These are phyloP conservation scores for Aureobasidium sp. DNA, from an alignment of 2,329 filamentous ascomycete species.

Conservation along the genomic window DNA sequence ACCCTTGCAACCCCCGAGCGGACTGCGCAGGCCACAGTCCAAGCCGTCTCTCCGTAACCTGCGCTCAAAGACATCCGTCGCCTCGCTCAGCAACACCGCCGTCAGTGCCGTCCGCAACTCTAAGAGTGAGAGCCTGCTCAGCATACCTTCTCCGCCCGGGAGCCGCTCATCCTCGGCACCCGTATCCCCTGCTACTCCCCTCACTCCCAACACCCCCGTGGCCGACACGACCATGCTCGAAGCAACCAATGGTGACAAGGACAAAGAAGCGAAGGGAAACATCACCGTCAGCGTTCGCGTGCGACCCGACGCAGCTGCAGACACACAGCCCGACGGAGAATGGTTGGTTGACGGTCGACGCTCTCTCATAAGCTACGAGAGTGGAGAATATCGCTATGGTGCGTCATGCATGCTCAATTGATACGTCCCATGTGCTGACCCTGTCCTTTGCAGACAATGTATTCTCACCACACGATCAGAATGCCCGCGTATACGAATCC, in stretches of 20 bases:
- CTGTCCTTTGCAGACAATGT: conserved; percentile 68
- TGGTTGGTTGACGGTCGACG: conserved; percentile 87
- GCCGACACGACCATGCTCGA: conserved; percentile 51
- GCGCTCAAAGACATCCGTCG: conserved; percentile 46
- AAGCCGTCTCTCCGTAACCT: conserved; percentile 33
- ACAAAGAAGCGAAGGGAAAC: conserved; percentile 80
- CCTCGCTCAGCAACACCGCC: conserved; percentile 54
- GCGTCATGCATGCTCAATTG: conserved; percentile 28
- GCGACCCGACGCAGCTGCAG: conserved; percentile 68
- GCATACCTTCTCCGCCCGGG: conserved; percentile 73
- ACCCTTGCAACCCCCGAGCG: conserved; percentile 25
- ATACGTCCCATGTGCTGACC: neutral
- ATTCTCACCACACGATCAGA: conserved; percentile 89
- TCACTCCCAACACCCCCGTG: conserved; percentile 78
- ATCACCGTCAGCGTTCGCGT: conserved; percentile 93
- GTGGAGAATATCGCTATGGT: conserved; percentile 91
- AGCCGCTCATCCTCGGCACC: conserved; percentile 89
- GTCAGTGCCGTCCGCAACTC: conserved; percentile 59
- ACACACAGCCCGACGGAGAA: conserved; percentile 62
- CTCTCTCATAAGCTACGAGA: conserved; percentile 80
- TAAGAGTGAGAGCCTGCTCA: conserved; percentile 68
- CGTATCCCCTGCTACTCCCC: conserved; percentile 84
- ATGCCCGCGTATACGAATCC: conserved; percentile 89
- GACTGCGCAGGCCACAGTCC: conserved; percentile 23
- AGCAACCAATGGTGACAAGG: conserved; percentile 19